A percentile compares a stretch with the other conserved stretches of the same genome.
Evolutionary conservation across 352 stramenopile species (phyloP).

Genomic region (Globisporangium okanoganense): DNA sequence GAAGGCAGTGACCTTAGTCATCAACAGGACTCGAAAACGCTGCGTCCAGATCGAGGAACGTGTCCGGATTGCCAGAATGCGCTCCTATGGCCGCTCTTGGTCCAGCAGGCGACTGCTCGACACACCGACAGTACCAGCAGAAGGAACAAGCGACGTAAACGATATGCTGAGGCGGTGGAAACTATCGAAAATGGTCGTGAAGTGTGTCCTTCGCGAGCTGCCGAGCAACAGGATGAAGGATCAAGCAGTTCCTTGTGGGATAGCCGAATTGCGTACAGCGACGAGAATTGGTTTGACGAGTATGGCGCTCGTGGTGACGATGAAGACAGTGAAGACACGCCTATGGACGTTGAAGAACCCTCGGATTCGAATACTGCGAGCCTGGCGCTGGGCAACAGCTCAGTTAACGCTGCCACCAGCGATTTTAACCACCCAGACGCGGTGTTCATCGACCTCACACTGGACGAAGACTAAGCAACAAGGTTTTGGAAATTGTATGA

Average conservation of each 20-base stretch:
- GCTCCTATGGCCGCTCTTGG: conserved; percentile 42
- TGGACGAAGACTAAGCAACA: conserved; percentile 4
- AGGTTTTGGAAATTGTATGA: neutral
- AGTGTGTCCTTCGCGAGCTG: neutral
- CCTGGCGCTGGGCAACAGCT: neutral
- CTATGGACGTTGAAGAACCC: neutral
- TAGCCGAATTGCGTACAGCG: conserved; percentile 14
- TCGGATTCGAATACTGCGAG: neutral
- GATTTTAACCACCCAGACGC: neutral
- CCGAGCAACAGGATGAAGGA: neutral
- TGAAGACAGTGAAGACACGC: neutral
- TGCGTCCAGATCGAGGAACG: conserved; percentile 23
- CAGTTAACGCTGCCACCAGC: no score
- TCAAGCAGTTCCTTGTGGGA: neutral
- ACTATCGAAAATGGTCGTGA: neutral
- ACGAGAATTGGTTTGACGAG: conserved; percentile 28
- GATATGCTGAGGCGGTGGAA: neutral
- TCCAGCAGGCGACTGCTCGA: conserved; percentile 11
- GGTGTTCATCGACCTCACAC: conserved; percentile 16
- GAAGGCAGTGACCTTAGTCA: neutral
- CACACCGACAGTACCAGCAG: neutral
- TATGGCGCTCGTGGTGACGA: neutral
- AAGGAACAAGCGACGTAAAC: neutral
- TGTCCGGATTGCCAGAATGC: conserved; percentile 42
- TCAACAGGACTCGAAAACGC: neutral